phyloP scores from a whole-genome alignment of 805 yeast genomes.

The Ogataea siamensis region DNA sequence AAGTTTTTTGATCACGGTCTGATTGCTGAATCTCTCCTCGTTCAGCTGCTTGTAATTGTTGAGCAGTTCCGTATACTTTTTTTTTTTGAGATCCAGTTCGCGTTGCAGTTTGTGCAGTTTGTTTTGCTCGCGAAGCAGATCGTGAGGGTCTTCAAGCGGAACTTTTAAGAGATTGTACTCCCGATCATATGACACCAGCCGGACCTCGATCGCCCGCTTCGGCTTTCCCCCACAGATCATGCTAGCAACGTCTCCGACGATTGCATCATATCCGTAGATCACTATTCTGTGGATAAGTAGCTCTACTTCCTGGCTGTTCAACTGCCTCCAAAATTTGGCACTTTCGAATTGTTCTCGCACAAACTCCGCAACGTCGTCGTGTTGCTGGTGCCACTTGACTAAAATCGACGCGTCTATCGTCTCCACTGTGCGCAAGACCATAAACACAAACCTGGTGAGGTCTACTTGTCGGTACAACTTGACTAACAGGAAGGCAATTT shows the following conservation, averaged over 20 bases:
- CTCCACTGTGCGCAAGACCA: slow-evolving; percentile 27
- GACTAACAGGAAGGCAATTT: slow-evolving; percentile 18
- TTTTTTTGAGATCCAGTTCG: slow-evolving; percentile 19
- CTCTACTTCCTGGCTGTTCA: slow-evolving; percentile 15
- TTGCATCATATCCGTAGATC: slow-evolving; percentile 27
- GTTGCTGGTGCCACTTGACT: slow-evolving; percentile 13
- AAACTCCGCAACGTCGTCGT: slow-evolving; percentile 16
- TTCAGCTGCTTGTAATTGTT: slow-evolving; percentile 34
- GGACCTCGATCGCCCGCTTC: slow-evolving; percentile 1
- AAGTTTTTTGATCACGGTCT: slow-evolving; percentile 22
- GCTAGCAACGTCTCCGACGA: slow-evolving; percentile 21
- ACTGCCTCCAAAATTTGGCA: slow-evolving; percentile 23
- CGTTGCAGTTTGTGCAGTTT: slow-evolving; percentile 14
- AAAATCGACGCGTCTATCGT: slow-evolving; percentile 15
- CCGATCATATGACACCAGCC: slow-evolving; percentile 9
- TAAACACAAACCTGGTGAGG: slow-evolving; percentile 21
- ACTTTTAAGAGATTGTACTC: slow-evolving; percentile 14
- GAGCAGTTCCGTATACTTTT: slow-evolving; percentile 29
- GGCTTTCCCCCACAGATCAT: slow-evolving; percentile 8
- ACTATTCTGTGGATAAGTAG: slow-evolving; percentile 19
- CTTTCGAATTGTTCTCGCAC: slow-evolving; percentile 13
- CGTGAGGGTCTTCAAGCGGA: slow-evolving; percentile 6
- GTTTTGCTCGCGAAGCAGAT: slow-evolving; percentile 11
- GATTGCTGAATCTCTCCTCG: slow-evolving; percentile 33
- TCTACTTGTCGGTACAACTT: slow-evolving; percentile 17